Conservation (phyloP, 768 basidiomycete genomes). For the Tricholoma sp. region DNA sequence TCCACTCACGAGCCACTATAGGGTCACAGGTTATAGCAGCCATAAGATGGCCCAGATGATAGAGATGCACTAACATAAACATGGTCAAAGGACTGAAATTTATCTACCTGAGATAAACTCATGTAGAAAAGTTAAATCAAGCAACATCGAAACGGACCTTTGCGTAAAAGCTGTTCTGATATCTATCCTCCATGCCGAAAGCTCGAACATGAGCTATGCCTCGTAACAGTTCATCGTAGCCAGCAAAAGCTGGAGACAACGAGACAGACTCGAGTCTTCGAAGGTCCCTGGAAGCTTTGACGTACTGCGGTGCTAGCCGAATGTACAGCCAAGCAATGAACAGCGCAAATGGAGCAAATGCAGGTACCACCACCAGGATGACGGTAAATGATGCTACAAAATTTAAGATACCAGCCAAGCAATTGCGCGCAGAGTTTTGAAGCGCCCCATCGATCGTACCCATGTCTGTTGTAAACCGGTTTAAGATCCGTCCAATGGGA, state of each 20-base stretch:
- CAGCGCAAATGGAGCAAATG: slow-evolving; percentile 60
- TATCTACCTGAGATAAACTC: slow-evolving; percentile 45
- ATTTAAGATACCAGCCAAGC: slow-evolving; percentile 51
- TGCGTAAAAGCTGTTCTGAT: slow-evolving; percentile 57
- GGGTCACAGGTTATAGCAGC: slow-evolving; percentile 6
- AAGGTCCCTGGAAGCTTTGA: slow-evolving; percentile 60
- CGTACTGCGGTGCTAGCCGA: slow-evolving; percentile 55
- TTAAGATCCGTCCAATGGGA: slow-evolving; percentile 72
- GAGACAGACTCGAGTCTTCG: slow-evolving; percentile 62
- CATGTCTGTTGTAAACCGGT: slow-evolving; percentile 76
- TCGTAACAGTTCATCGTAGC: slow-evolving; percentile 64
- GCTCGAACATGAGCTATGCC: slow-evolving; percentile 67
- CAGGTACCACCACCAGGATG: slow-evolving; percentile 57
- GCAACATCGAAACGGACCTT: slow-evolving; percentile 31
- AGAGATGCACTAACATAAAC: slow-evolving; percentile 48
- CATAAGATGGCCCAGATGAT: slow-evolving; percentile 12
- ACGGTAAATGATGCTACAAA: slow-evolving; percentile 61
- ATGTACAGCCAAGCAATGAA: slow-evolving; percentile 68
- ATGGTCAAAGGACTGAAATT: slow-evolving; percentile 69
- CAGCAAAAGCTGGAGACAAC: slow-evolving; percentile 66
- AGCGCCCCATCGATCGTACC: slow-evolving; percentile 66
- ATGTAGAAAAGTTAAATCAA: slow-evolving; percentile 28
- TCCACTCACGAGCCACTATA: slow-evolving; percentile 59
- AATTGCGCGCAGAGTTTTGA: slow-evolving; percentile 48
- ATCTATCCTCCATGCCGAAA: slow-evolving; percentile 65